These are phyloP conservation scores for Pythium phragmitis DNA, from an alignment of 352 stramenopile species.

Conservation along the genomic window DNA sequence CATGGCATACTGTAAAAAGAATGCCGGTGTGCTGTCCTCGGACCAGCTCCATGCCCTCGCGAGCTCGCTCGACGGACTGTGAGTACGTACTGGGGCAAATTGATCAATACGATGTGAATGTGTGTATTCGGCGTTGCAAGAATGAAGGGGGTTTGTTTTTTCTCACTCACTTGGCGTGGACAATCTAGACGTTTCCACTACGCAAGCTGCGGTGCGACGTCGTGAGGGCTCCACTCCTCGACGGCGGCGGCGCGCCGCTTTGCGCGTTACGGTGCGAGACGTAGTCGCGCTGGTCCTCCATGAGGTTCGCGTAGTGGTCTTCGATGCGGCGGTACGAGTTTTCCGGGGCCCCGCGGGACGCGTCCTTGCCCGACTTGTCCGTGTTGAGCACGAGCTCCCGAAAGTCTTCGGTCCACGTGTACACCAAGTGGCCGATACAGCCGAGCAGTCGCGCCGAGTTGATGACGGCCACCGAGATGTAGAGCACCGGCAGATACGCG, in stretches of 20 bases:
- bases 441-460: slow-evolving; percentile 68
- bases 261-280: slow-evolving; percentile 36
- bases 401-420: slow-evolving; percentile 51
- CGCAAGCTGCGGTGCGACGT: slow-evolving; percentile 9
- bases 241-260: background rate
- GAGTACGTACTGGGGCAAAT: slow-evolving; percentile 2
- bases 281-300: slow-evolving; percentile 60
- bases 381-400: slow-evolving; percentile 9
- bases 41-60: slow-evolving; percentile 67
- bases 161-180: background rate
- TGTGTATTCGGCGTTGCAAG: background rate
- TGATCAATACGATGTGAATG: background rate
- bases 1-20: slow-evolving; percentile 68
- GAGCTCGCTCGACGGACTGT: slow-evolving; percentile 43
- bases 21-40: slow-evolving; percentile 46
- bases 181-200: slow-evolving; percentile 12
- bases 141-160: background rate
- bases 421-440: slow-evolving; percentile 71
- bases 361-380: slow-evolving; percentile 38
- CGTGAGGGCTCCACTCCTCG: background rate
- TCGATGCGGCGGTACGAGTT: slow-evolving; percentile 65
- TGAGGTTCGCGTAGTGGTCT: slow-evolving; percentile 69
- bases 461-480: slow-evolving; percentile 64
- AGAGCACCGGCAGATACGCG: slow-evolving; percentile 69
- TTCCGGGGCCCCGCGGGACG: slow-evolving; percentile 32